Conservation (phyloP, 2,329 filamentous ascomycete species). For the Arthrinium phaeospermum region DNA sequence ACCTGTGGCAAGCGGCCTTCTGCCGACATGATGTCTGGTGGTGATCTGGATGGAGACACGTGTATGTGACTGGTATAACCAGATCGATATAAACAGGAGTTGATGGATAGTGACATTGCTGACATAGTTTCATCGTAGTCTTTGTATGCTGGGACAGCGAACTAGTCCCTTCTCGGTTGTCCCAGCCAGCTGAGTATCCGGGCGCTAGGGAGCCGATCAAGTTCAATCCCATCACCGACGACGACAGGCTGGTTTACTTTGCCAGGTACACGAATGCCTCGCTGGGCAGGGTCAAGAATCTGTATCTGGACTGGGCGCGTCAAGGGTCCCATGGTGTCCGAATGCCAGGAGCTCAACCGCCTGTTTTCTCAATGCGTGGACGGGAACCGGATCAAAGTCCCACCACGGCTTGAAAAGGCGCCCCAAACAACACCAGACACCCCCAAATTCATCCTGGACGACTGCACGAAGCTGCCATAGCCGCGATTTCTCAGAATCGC, state of each 20-base stretch:
- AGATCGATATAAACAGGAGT: too few relatives aligned
- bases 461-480: conserved; percentile 38
- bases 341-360: conserved; percentile 49
- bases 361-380: conserved; percentile 49
- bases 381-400: conserved; percentile 45
- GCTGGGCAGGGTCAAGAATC: conserved; percentile 45
- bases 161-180: conserved; percentile 42
- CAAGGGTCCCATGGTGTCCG: conserved; percentile 41
- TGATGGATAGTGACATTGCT: neutral
- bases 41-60: conserved; percentile 48
- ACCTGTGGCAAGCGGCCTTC: conserved; percentile 42
- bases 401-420: conserved; percentile 38
- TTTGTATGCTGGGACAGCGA: conserved; percentile 50
- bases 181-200: conserved; percentile 46
- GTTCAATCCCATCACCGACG: conserved; percentile 44
- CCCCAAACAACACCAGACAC: conserved; percentile 30
- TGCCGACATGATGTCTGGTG: conserved; percentile 49
- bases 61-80: conserved; percentile 35
- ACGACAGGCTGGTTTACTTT: conserved; percentile 46
- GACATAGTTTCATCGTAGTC: conserved; percentile 31
- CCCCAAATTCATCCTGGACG: conserved; percentile 43
- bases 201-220: conserved; percentile 42
- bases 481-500: conserved; percentile 22
- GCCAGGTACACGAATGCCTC: conserved; percentile 46
- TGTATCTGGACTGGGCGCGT: conserved; percentile 48